These are phyloP conservation scores for Tetrapyrgos nigripes DNA, from an alignment of 1,284 basidiomycete genomes.

Conservation along the genomic window DNA sequence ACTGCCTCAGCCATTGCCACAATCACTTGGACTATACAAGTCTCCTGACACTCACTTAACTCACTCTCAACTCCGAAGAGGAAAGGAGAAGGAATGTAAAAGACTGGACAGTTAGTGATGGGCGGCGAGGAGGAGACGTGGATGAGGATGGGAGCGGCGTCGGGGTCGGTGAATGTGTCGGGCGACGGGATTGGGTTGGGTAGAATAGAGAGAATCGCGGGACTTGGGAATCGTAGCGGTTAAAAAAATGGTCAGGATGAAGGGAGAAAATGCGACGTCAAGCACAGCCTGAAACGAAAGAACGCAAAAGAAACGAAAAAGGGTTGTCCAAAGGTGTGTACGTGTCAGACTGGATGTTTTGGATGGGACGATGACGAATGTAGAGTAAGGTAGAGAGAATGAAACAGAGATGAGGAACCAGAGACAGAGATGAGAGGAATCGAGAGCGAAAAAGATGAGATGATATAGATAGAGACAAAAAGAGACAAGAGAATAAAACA, in stretches of 20 bases:
- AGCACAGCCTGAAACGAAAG: background rate
- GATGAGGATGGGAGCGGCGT: no score
- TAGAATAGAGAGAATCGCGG: no score
- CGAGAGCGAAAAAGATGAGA: conserved; percentile 5
- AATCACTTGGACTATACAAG: background rate
- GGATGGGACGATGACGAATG: background rate
- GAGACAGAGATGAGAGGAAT: conserved; percentile 5
- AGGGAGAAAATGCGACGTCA: background rate
- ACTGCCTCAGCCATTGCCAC: no score
- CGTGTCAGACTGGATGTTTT: background rate
- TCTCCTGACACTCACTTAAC: background rate
- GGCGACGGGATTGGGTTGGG: no score
- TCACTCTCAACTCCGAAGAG: conserved; percentile 43
- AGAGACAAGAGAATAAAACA: conserved; percentile 6
- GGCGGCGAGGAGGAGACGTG: no score
- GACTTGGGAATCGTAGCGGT: background rate
- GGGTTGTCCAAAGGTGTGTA: background rate
- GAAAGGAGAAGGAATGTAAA: conserved; percentile 16
- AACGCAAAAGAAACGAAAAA: background rate
- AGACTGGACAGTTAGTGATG: no score
- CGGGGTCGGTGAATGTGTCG: no score
- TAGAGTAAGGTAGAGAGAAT: background rate
- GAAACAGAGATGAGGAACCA: conserved; percentile 6
- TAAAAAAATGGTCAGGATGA: background rate
- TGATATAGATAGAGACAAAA: conserved; percentile 16